Conservation (phyloP, 495 filamentous ascomycete genomes). For the Hypoxylon fragiforme region DNA sequence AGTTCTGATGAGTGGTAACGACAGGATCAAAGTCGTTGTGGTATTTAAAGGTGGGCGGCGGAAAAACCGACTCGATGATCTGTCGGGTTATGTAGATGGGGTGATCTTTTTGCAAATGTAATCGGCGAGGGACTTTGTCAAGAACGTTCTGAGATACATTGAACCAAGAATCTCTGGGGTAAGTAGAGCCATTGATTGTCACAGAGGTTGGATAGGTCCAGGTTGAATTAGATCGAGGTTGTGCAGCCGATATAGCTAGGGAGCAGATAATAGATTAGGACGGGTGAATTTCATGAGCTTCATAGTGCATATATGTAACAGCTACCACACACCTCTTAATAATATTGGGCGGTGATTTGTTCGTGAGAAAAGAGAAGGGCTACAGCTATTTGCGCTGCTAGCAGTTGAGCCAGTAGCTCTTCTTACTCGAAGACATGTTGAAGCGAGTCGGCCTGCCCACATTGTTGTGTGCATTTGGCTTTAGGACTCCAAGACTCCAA, state of each 20-base stretch:
- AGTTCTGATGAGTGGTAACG: conserved; percentile 86
- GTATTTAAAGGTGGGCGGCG: conserved; percentile 67
- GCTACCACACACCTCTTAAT: conserved; percentile 25
- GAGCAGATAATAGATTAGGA: background rate
- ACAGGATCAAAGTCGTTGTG: conserved; percentile 80
- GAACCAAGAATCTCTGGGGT: conserved; percentile 77
- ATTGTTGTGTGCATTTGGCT: conserved; percentile 22
- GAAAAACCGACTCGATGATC: conserved; percentile 90
- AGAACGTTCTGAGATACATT: conserved; percentile 80
- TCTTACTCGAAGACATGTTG: conserved; percentile 17
- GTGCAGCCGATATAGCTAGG: conserved; percentile 9
- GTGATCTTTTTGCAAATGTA: conserved; percentile 87
- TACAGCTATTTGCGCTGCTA: conserved; percentile 4
- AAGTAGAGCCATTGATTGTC: conserved; percentile 63
- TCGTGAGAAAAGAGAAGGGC: background rate
- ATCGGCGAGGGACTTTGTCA: conserved; percentile 67
- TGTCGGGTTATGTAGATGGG: conserved; percentile 87
- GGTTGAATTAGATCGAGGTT: conserved; percentile 15
- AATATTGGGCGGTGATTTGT: conserved; percentile 14
- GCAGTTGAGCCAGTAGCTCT: conserved; percentile 8
- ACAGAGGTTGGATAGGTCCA: no score
- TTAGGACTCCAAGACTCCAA: no score
- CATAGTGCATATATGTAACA: conserved; percentile 2
- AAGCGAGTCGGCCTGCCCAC: conserved; percentile 30
- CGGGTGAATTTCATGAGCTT: background rate